Evolutionary conservation across 495 filamentous ascomycete species (phyloP).

Genomic region (Diplogelasinospora grovesii): DNA sequence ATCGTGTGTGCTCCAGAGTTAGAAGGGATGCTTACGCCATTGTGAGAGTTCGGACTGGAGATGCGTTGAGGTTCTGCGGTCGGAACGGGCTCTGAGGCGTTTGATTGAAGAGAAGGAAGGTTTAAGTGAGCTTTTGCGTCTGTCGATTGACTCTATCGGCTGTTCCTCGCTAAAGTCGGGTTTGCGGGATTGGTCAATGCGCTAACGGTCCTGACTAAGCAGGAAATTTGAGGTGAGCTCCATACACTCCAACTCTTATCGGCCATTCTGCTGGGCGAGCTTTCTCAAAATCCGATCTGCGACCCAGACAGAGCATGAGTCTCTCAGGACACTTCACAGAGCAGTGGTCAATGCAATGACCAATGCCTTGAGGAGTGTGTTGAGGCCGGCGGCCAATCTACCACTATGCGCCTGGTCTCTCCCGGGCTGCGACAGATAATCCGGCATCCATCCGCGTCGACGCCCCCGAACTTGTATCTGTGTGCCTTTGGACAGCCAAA

Average conservation of each 20-base stretch:
- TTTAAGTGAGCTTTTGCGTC: no score
- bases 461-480: constrained; percentile 1
- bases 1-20: no score
- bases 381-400: constrained; percentile 1
- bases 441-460: constrained; percentile 1
- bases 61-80: not conserved
- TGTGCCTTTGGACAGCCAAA: not conserved
- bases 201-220: constrained; percentile 3
- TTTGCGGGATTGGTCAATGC: not conserved
- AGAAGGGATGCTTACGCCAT: constrained; percentile 16
- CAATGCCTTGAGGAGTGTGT: constrained; percentile 1
- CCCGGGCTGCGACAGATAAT: constrained; percentile 5
- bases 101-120: no score
- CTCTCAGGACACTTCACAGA: not conserved
- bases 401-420: constrained; percentile 15
- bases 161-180: no score
- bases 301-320: no score
- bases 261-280: no score
- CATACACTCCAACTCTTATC: no score
- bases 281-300: no score
- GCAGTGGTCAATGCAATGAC: constrained; percentile 2
- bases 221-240: no score
- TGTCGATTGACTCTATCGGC: no score
- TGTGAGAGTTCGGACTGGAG: no score
- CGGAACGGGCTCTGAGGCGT: not conserved